Base-by-base conservation (phyloP, 2,329 filamentous ascomycete species). In the Penicillium sp. region DNA sequence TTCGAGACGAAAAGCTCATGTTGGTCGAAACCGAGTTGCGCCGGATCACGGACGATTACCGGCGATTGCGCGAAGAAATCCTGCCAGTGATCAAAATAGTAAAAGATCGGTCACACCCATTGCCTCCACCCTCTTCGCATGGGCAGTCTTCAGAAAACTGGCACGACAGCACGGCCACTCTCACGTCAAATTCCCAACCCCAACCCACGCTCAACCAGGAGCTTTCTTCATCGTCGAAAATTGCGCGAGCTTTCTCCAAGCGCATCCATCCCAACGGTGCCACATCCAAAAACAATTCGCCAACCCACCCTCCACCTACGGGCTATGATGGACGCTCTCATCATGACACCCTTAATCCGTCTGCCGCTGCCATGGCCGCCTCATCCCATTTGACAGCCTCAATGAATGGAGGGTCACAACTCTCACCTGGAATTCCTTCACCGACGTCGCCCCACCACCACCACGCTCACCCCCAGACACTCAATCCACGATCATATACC, bases 1-100 rank as follows among this genome's bases (percentile, higher is more conserved):
- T 95, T 61, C 89, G 94, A 64, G 94, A 99, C 72, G 91, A 97
- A 76, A 87, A 92, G 57, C 93, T 97, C 76, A 86, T 85, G 61
- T 80, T 89, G 42, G 84, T 93, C 26, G 93, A 97, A 74, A 83
- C 87, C 56, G 92, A 97, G 70, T 76, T 97, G 69, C 86, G 89
- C 60, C 86, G 89, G 59, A 83, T 97, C 67, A 88, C 88, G 13
- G 91, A 97, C 39, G 92, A 97, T 71, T 96, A 96, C 72, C 84
- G 89, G 65, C 88, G 90, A 63, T 77, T 99, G 61, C 84, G 94
- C 55, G 93, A 97, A 74, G 94, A 99, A 70, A 85, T 97, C 69
- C 81, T 97, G 32, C 93, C 94, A 4, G 88, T 96, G 20, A 85
- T 97, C 68, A 90, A 92, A 60, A 86, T 96, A 69, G 89, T 88